Base-by-base conservation (phyloP, 2,329 filamentous ascomycete species). In the Pseudocercospora crystallina region DNA sequence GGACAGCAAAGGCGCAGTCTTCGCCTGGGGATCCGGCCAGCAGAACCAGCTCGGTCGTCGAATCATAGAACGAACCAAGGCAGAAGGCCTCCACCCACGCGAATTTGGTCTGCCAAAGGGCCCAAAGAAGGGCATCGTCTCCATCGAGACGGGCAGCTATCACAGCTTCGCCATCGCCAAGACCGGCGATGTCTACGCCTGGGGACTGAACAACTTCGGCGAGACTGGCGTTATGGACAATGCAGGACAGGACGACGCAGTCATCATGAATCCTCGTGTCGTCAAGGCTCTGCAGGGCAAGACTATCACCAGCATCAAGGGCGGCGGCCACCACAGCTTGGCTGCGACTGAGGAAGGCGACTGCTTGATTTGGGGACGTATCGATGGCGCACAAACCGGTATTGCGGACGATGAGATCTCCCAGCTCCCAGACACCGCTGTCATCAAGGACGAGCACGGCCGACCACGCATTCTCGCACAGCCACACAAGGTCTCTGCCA, bases 161-260 rank as follows among this genome's bases (percentile, higher is more conserved):
- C 89, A 95, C 74, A 87, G 84, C 61, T 92, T 95, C 62, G 86
- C 86, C 43, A 79, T 90, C 42, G 80, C 81, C 61, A 80, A 83
- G 54, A 80, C 84, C 26, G 84, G 84, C 34, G 78, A 81, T 29
- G 85, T 92, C 30, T 94, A 84, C 71, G 81, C 84, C 0, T 95
- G 90, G 89, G 90, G 90, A 17, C 76, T 92, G 29, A 95, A 95
- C 78, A 90, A 87, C 71, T 95, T 88, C 69, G 87, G 86, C 56
- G 86, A 95, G 73, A 88, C 87, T 12, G 89, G 86, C 32, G 78
- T 86, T 51, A 75, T 76, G 12, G 78, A 82, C 37, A 76, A 79
- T 47, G 83, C 81, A 11, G 85, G 84, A 30, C 81, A 85, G 51
- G 82, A 86, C 45, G 83, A 86, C 58, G 85, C 85, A 31, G 82